Evolutionary conservation across 495 filamentous ascomycete species (phyloP).

Genomic region (Neurospora tetraspora): DNA sequence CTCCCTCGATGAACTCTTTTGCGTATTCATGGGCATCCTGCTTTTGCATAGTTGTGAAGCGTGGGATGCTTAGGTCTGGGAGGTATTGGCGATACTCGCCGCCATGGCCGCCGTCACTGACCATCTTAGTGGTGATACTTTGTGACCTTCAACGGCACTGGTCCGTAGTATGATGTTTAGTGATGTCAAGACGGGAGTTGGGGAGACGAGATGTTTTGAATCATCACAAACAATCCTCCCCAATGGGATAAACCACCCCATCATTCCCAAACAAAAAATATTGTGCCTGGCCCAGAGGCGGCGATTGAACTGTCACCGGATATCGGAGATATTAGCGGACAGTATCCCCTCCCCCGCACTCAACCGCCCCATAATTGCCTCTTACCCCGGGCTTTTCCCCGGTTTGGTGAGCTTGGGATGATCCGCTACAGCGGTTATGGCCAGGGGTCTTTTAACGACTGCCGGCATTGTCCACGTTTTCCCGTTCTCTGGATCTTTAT

Average conservation of each 20-base stretch:
- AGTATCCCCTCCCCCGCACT: not conserved
- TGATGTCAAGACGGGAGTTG: not conserved
- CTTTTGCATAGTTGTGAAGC: conserved; percentile 52
- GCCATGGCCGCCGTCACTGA: not conserved
- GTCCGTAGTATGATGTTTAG: not conserved
- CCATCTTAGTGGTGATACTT: not conserved
- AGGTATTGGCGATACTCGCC: conserved; percentile 34
- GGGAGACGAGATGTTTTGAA: not conserved
- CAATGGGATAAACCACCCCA: not conserved
- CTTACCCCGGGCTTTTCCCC: not conserved
- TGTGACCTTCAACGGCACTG: not conserved
- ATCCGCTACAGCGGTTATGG: too few species aligned
- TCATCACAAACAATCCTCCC: not conserved
- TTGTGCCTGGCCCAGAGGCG: not conserved
- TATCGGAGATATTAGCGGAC: not conserved
- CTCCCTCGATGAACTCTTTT: conserved; percentile 45
- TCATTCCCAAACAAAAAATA: not conserved
- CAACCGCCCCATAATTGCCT: not conserved
- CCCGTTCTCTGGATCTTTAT: not conserved
- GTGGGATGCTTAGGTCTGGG: conserved; percentile 48
- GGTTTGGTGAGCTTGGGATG: too few species aligned
- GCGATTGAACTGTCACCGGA: not conserved
- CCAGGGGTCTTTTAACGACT: not conserved
- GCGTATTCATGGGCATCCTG: conserved; percentile 59
- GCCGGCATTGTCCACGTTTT: not conserved